These are phyloP conservation scores for Paecilomyces sp. DNA, from an alignment of 2,329 filamentous ascomycete species.

Conservation along the genomic window DNA sequence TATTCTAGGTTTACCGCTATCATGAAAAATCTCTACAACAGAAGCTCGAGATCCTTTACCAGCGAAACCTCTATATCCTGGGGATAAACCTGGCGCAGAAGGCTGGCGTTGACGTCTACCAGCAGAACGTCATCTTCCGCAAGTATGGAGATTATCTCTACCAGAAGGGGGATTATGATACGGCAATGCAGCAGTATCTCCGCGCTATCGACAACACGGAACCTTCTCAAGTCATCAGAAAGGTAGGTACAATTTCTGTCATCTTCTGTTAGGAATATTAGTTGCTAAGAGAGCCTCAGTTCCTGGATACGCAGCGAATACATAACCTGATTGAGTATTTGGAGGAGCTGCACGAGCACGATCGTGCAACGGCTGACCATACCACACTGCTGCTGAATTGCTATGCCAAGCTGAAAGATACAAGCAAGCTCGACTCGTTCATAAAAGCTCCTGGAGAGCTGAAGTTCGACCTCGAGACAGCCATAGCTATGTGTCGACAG, in stretches of 20 bases:
- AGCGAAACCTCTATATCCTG: slow-evolving; percentile 83
- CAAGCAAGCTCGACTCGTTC: slow-evolving; percentile 90
- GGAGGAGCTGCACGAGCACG: slow-evolving; percentile 90
- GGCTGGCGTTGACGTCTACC: slow-evolving; percentile 66
- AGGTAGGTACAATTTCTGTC: slow-evolving; percentile 44
- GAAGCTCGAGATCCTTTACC: slow-evolving; percentile 86
- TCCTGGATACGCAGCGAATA: slow-evolving; percentile 92
- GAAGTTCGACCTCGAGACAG: slow-evolving; percentile 94
- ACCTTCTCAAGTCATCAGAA: slow-evolving; percentile 90
- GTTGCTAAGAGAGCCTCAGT: slow-evolving; percentile 43
- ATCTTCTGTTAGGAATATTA: slow-evolving; percentile 18
- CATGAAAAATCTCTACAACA: slow-evolving; percentile 87
- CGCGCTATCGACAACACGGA: slow-evolving; percentile 94
- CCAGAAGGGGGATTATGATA: slow-evolving; percentile 91
- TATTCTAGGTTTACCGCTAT: slow-evolving; percentile 67
- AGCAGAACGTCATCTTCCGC: slow-evolving; percentile 87
- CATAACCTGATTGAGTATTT: slow-evolving; percentile 96
- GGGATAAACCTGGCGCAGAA: slow-evolving; percentile 92
- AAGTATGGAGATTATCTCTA: slow-evolving; percentile 93
- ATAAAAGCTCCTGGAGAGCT: slow-evolving; percentile 86
- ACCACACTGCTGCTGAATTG: slow-evolving; percentile 93
- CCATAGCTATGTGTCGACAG: slow-evolving; percentile 94
- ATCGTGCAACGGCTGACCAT: slow-evolving; percentile 88
- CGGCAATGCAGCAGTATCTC: slow-evolving; percentile 98
- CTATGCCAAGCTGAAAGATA: slow-evolving; percentile 96